These are phyloP conservation scores for Penicillium italicum DNA, from an alignment of 2,329 filamentous ascomycete species.

Conservation along the genomic window DNA sequence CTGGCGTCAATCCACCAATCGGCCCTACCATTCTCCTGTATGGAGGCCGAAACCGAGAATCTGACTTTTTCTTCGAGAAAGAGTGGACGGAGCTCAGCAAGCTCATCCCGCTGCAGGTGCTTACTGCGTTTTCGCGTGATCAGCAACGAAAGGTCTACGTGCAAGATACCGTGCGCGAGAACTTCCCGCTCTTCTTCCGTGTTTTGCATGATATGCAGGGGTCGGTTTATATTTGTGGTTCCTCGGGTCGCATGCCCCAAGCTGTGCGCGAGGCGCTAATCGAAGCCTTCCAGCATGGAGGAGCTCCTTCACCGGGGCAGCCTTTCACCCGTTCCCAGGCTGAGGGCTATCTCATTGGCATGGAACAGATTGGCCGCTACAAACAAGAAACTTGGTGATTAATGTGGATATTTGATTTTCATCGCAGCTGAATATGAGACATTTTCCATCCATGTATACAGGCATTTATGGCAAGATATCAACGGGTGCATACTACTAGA, in stretches of 20 bases:
- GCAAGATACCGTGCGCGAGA: conserved; percentile 58
- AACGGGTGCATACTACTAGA: neutral
- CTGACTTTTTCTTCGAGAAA: conserved; percentile 76
- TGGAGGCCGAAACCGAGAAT: conserved; percentile 69
- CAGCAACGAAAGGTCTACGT: conserved; percentile 64
- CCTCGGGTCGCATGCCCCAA: conserved; percentile 68
- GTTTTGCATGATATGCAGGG: conserved; percentile 52
- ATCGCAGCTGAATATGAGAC: neutral
- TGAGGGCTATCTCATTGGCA: conserved; percentile 52
- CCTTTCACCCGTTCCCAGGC: conserved; percentile 47
- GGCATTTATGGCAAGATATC: neutral
- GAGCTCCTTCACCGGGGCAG: conserved; percentile 40
- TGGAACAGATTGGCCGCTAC: conserved; percentile 63
- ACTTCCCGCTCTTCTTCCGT: conserved; percentile 49
- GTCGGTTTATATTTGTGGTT: conserved; percentile 51
- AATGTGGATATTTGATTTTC: neutral
- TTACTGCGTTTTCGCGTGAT: conserved; percentile 69
- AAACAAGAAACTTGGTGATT: conserved; percentile 67
- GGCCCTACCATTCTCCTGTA: conserved; percentile 68
- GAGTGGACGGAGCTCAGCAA: conserved; percentile 62
- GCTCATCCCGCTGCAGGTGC: conserved; percentile 50
- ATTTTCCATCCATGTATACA: neutral
- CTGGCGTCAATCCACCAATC: conserved; percentile 25
- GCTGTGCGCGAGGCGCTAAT: conserved; percentile 64
- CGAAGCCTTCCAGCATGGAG: conserved; percentile 54